Conservation (phyloP, 1,284 basidiomycete genomes). For the Fomitopsis betulina region DNA sequence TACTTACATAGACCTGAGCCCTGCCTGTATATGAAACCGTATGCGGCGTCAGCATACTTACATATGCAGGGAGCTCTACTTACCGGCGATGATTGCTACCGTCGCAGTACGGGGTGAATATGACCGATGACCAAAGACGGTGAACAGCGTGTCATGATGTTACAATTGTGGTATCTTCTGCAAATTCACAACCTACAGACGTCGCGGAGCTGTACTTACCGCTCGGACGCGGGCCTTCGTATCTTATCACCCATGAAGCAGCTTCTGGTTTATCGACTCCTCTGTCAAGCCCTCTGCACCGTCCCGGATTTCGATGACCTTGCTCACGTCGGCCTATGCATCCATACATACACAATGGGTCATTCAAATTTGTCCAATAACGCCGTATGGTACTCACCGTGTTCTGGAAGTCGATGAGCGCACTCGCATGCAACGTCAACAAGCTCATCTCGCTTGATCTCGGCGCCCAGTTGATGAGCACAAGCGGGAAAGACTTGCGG, state of each 20-base stretch:
- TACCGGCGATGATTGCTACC: no score
- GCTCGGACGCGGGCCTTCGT: neutral
- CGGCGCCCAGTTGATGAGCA: constrained; percentile 86
- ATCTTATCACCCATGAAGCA: constrained; percentile 34
- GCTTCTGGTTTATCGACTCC: constrained; percentile 59
- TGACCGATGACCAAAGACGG: neutral
- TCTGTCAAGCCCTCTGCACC: constrained; percentile 78
- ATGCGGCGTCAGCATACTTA: no score
- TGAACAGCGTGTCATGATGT: neutral
- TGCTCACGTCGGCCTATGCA: constrained; percentile 61
- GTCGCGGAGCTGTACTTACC: neutral
- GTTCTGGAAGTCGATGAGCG: constrained; percentile 74
- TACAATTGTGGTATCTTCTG: neutral
- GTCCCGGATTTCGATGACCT: constrained; percentile 78
- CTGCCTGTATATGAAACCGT: neutral
- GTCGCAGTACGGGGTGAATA: no score
- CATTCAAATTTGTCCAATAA: neutral
- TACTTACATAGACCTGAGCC: no score
- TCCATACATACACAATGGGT: constrained; percentile 11
- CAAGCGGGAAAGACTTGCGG: constrained; percentile 78
- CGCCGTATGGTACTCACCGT: constrained; percentile 41
- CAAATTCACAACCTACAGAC: neutral
- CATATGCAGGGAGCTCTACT: no score
- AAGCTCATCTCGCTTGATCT: constrained; percentile 68
- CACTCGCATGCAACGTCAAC: constrained; percentile 82